Evolutionary conservation across 352 stramenopile species (phyloP).

Genomic region (Pythium insidiosum): DNA sequence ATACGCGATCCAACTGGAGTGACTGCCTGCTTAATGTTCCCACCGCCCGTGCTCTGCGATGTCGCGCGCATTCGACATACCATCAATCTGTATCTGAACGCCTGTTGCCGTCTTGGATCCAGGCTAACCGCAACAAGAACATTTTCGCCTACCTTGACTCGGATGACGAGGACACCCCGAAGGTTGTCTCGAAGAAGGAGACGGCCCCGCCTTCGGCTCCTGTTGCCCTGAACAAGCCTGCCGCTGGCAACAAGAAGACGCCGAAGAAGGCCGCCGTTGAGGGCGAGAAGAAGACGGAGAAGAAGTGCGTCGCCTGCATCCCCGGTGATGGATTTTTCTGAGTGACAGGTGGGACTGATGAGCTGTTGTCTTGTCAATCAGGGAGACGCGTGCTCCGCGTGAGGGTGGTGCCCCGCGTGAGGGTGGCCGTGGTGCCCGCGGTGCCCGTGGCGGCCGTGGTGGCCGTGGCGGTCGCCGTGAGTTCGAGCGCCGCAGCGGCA

Average conservation of each 20-base stretch:
- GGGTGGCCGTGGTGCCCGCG: conserved; percentile 37
- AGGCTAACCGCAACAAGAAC: conserved; percentile 30
- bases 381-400: conserved; percentile 25
- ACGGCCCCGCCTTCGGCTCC: conserved; percentile 32
- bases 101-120: too few relatives aligned
- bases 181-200: conserved; percentile 38
- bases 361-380: neutral
- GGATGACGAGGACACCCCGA: conserved; percentile 30
- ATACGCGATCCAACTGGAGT: too few relatives aligned
- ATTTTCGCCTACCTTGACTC: conserved; percentile 37
- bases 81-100: too few relatives aligned
- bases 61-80: too few relatives aligned
- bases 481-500: conserved; percentile 93
- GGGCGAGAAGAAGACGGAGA: conserved; percentile 27
- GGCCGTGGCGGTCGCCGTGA: conserved; percentile 66
- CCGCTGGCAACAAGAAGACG: conserved; percentile 76
- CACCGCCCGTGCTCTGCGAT: too few relatives aligned
- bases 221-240: conserved; percentile 76
- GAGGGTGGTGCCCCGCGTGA: conserved; percentile 36
- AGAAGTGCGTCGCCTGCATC: conserved; percentile 17
- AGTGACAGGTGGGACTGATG: neutral
- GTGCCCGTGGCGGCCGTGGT: conserved; percentile 35
- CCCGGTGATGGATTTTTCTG: neutral
- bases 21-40: too few relatives aligned
- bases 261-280: conserved; percentile 46